Conservation (phyloP, 2,329 filamentous ascomycete species). For the Cercospora citrullina region DNA sequence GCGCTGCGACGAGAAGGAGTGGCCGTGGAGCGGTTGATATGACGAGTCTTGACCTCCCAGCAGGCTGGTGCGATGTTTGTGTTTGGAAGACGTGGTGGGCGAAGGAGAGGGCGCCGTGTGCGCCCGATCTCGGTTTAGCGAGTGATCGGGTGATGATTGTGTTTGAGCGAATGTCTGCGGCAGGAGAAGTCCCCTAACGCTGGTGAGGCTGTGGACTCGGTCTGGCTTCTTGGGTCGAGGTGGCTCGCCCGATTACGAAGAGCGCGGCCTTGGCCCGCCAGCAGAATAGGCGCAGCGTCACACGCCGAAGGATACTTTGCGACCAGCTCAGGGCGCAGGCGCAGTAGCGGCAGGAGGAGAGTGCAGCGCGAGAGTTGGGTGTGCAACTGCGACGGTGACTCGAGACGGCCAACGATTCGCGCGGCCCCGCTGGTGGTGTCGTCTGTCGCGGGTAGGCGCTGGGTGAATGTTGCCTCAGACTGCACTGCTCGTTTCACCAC, state of each 20-base stretch:
- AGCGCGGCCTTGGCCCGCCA: slow-evolving; percentile 1
- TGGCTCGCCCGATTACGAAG: not conserved
- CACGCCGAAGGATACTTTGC: not conserved
- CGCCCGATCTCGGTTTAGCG: slow-evolving; percentile 21
- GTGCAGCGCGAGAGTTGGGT: not conserved
- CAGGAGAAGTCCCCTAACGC: not conserved
- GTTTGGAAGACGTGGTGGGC: slow-evolving; percentile 45
- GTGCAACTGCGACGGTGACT: not conserved
- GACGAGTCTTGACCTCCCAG: slow-evolving; percentile 50
- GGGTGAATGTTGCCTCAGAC: not conserved
- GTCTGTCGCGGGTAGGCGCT: not conserved
- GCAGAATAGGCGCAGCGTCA: not conserved
- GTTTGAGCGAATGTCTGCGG: slow-evolving; percentile 1
- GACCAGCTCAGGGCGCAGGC: not conserved
- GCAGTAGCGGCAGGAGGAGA: not conserved
- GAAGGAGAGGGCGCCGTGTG: slow-evolving; percentile 30
- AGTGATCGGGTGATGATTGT: not conserved
- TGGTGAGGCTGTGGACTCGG: not conserved
- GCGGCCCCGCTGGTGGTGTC: not conserved
- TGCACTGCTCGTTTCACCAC: not conserved
- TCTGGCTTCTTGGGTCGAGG: not conserved
- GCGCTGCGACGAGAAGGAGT: slow-evolving; percentile 31
- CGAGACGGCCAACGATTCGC: not conserved
- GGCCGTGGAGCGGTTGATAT: slow-evolving; percentile 52
- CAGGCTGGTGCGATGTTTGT: slow-evolving; percentile 59